A percentile compares a stretch with the other conserved stretches of the same genome.
phyloP scores from a whole-genome alignment of 139 green algal species.

The Chlorella sp. region DNA sequence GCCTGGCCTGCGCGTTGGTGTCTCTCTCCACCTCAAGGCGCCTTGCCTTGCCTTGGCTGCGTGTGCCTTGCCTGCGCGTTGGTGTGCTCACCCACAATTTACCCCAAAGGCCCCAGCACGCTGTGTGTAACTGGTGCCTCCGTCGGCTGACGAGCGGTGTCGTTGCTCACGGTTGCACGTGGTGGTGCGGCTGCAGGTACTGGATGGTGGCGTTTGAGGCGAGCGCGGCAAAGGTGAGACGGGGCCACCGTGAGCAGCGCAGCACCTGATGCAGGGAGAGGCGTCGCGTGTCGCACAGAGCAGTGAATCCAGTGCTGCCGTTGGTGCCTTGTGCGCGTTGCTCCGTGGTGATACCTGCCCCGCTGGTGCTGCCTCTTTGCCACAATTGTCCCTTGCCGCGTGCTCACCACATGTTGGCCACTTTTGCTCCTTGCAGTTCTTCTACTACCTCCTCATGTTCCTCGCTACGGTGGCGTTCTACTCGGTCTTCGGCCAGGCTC shows the following conservation, averaged over 20 bases:
- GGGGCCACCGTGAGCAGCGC: not conserved
- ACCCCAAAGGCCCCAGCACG: constrained; percentile 17
- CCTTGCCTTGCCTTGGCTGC: too few species aligned
- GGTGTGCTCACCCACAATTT: too few species aligned
- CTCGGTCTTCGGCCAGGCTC: constrained; percentile 41
- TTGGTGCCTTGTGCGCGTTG: not conserved
- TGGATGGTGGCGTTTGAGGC: constrained; percentile 44
- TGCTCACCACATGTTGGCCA: not conserved
- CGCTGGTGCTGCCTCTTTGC: too few species aligned
- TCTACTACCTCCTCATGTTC: constrained; percentile 39
- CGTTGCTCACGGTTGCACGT: constrained; percentile 50
- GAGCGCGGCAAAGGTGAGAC: constrained; percentile 1
- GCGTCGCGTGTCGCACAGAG: not conserved
- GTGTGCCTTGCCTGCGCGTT: constrained; percentile 3
- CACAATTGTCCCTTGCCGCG: not conserved
- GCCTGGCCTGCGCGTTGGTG: too few species aligned
- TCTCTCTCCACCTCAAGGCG: too few species aligned
- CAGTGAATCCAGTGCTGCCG: not conserved
- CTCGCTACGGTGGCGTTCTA: constrained; percentile 33
- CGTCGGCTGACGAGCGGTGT: constrained; percentile 31
- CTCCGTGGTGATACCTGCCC: too few species aligned
- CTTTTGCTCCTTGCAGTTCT: constrained; percentile 7
- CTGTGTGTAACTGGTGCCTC: constrained; percentile 34
- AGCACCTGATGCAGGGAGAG: not conserved
- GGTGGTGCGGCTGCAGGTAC: constrained; percentile 36